Percentiles rank a stretch among this genome's conserved stretches.
Conservation (phyloP, 495 filamentous ascomycete species). For the Penicillium psychrofluorescens region DNA sequence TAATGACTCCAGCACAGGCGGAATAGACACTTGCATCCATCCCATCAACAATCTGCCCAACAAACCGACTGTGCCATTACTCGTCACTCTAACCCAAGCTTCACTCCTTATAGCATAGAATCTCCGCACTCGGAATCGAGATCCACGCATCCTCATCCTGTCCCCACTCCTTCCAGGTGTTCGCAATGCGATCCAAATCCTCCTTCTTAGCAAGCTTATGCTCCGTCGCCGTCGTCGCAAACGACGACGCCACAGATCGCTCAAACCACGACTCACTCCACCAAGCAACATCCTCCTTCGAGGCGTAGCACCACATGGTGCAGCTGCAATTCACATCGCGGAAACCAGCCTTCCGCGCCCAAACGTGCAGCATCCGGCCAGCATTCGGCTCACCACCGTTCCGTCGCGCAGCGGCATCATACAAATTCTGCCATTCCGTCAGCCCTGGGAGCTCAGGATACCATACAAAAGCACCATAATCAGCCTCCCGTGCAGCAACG, state of each 20-base stretch:
- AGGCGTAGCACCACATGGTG: constrained; percentile 40
- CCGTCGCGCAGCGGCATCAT: constrained; percentile 24
- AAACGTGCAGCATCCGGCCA: constrained; percentile 39
- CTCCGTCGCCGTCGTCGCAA: constrained; percentile 30
- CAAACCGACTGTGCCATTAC: too few species aligned
- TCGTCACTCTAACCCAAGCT: background rate
- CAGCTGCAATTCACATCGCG: constrained; percentile 25
- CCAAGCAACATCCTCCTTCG: constrained; percentile 32
- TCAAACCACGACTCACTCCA: constrained; percentile 44
- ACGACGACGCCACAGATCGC: constrained; percentile 27
- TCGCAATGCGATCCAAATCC: constrained; percentile 35
- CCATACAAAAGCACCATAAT: constrained; percentile 32
- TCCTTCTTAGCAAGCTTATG: constrained; percentile 27
- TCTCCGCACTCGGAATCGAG: constrained; percentile 37
- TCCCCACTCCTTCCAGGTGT: constrained; percentile 37
- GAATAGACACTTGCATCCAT: too few species aligned
- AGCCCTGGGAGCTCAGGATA: constrained; percentile 40
- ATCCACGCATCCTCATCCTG: constrained; percentile 42
- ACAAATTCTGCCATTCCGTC: constrained; percentile 31
- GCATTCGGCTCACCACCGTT: constrained; percentile 45
- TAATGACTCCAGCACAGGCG: too few species aligned
- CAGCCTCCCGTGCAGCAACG: constrained; percentile 41
- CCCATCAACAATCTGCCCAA: too few species aligned
- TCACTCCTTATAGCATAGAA: constrained; percentile 32
- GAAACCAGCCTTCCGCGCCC: constrained; percentile 45